These are phyloP conservation scores for Diutina catenulata DNA, from an alignment of 1,139 yeast genomes.

Conservation along the genomic window DNA sequence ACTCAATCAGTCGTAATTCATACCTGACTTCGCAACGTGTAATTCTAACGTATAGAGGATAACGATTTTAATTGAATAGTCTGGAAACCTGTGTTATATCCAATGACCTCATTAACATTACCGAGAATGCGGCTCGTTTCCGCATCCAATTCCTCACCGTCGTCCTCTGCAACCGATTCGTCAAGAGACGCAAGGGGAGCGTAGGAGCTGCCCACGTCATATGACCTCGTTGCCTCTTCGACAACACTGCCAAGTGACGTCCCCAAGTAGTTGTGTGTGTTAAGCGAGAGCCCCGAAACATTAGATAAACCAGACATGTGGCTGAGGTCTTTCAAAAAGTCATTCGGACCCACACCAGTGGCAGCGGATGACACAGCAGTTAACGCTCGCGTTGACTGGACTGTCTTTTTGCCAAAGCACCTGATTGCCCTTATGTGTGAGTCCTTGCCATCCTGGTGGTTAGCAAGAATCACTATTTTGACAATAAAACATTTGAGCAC, in stretches of 20 bases:
- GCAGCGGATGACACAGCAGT: not conserved
- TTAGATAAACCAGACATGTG: not conserved
- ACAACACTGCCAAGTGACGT: not conserved
- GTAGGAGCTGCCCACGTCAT: too few species aligned
- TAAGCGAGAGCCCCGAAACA: not conserved
- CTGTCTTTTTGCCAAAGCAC: slow-evolving; percentile 15
- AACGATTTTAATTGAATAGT: slow-evolving; percentile 26
- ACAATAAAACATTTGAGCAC: slow-evolving; percentile 65
- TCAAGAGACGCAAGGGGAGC: not conserved
- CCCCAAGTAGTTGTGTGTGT: not conserved
- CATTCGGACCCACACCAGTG: not conserved
- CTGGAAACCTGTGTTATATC: slow-evolving; percentile 33
- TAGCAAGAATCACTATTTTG: slow-evolving; percentile 58
- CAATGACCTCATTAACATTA: slow-evolving; percentile 30
- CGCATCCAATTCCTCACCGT: slow-evolving; percentile 9
- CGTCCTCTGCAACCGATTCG: not conserved
- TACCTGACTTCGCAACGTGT: not conserved
- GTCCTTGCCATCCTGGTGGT: slow-evolving; percentile 95
- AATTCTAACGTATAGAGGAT: slow-evolving; percentile 24
- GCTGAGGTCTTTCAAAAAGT: not conserved
- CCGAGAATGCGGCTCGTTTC: slow-evolving; percentile 18
- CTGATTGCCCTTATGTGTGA: slow-evolving; percentile 75
- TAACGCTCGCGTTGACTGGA: not conserved
- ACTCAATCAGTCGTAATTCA: slow-evolving; percentile 26
- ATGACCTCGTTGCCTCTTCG: too few species aligned